phyloP scores from a whole-genome alignment of 441 rosid genomes.

The Gossypium davidsonii region DNA sequence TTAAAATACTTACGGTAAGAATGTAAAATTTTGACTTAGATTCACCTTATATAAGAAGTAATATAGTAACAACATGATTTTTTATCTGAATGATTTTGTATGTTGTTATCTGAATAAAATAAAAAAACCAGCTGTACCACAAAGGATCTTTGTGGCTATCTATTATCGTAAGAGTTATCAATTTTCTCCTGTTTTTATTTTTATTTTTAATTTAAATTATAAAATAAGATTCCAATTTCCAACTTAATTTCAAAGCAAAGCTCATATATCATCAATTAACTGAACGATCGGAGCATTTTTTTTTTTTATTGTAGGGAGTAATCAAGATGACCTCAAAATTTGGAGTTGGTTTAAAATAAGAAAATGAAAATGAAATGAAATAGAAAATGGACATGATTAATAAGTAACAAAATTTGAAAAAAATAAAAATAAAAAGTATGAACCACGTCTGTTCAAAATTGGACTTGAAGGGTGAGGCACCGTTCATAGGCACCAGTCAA shows the following conservation, averaged over 20 bases:
- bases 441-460: background rate
- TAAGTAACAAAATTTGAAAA: background rate
- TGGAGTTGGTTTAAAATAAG: conserved; percentile 5
- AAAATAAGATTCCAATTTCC: background rate
- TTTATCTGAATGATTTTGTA: background rate
- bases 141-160: background rate
- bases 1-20: no score
- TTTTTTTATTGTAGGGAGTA: background rate
- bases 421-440: background rate
- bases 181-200: background rate
- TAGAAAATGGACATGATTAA: background rate
- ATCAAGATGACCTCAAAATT: background rate
- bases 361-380: background rate
- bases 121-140: background rate
- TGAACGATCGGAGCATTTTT: background rate
- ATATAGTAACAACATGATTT: background rate
- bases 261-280: background rate
- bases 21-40: no score
- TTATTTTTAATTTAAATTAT: background rate
- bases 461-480: conserved; percentile 39
- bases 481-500: conserved; percentile 54
- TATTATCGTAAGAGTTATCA: background rate
- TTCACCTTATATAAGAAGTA: no score
- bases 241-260: background rate
- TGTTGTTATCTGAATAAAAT: background rate